Evolutionary conservation across 2,329 filamentous ascomycete genomes (phyloP), one percentile per base, ranked within the genome.

Genomic region (Teratosphaeria nubilosa): DNA sequence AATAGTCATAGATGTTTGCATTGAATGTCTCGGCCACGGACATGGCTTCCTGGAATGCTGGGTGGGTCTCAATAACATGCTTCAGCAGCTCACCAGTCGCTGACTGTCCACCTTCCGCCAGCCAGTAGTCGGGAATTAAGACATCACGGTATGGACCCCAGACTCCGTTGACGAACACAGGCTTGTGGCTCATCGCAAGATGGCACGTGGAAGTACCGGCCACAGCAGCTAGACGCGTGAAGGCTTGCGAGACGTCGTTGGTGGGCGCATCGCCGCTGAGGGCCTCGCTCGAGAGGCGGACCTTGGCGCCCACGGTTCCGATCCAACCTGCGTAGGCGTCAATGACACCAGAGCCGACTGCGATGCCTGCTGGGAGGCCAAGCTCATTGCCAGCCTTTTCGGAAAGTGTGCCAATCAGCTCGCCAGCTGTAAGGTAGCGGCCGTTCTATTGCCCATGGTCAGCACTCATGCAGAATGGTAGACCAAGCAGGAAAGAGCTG

Each of bases 271-370:
- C 81, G 60, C 82, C 78, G 70, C 87, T 86, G 45, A 92, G 80
- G 53, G 87, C 81, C 58, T 87, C 83, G 51, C 64, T 65, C 14
- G 55, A 54, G 16, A 95, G 82, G 64, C 90, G 82, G 66, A 96
- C 90, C 74, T 96, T 96, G 60, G 94, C 92, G 59, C 94, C 94
- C n/a, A 99, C 94, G 1, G 94, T 97, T 61, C 94, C 94, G 65
- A 99, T 94, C 94, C 94, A 99, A 63, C 94, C 94, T 60, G 94
- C 94, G 69, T 99, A 99, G 20, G 94, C 94, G 72, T 99, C 94
- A 69, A 99, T 99, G 63, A 99, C 94, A 73, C 91, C 91, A 69
- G 90, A 95, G 56, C 94, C 94, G 57, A 99, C 88, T 20, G 94
- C 90, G 65, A 96, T 94, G 45, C 91, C 92, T 22, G 87, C 80